Evolutionary conservation across 306 rosid species (phyloP).

Genomic region (Fragaria vesca): DNA sequence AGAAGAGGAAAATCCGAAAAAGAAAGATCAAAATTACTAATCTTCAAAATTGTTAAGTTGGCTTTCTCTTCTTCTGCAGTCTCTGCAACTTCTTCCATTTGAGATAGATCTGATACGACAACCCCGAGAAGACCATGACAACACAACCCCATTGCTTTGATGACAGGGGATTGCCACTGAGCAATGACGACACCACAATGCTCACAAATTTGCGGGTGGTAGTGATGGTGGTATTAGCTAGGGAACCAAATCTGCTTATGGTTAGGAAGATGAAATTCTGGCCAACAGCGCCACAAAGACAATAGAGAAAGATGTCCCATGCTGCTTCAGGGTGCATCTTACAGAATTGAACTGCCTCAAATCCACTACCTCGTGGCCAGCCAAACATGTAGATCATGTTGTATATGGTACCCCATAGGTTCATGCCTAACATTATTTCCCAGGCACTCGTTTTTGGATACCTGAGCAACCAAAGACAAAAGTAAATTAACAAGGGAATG

Average conservation of each 20-base stretch:
- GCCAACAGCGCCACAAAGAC: conserved; percentile 98
- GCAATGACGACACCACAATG: conserved; percentile 85
- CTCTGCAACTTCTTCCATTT: conserved; percentile 87
- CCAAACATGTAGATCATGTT: conserved; percentile 89
- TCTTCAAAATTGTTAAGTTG: conserved; percentile 58
- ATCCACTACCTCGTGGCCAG: conserved; percentile 77
- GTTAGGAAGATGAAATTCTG: conserved; percentile 96
- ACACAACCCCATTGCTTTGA: conserved; percentile 94
- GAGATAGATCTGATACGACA: conserved; percentile 90
- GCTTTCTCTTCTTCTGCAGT: conserved; percentile 78
- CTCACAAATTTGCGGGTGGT: conserved; percentile 97
- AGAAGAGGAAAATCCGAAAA: background rate
- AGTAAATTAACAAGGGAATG: background rate
- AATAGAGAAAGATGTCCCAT: conserved; percentile 81
- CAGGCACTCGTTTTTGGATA: conserved; percentile 95
- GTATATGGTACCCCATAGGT: conserved; percentile 95
- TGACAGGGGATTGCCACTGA: conserved; percentile 93
- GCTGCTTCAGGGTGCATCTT: conserved; percentile 84
- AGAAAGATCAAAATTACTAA: background rate
- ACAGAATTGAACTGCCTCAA: conserved; percentile 80
- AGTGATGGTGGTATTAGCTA: conserved; percentile 93
- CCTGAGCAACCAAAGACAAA: conserved; percentile 37
- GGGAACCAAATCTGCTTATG: conserved; percentile 88
- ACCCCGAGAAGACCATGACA: conserved; percentile 83
- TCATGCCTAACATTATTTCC: conserved; percentile 98